These are phyloP conservation scores for Plenodomus biglobosus DNA, from an alignment of 2,329 filamentous ascomycete species.

Conservation along the genomic window DNA sequence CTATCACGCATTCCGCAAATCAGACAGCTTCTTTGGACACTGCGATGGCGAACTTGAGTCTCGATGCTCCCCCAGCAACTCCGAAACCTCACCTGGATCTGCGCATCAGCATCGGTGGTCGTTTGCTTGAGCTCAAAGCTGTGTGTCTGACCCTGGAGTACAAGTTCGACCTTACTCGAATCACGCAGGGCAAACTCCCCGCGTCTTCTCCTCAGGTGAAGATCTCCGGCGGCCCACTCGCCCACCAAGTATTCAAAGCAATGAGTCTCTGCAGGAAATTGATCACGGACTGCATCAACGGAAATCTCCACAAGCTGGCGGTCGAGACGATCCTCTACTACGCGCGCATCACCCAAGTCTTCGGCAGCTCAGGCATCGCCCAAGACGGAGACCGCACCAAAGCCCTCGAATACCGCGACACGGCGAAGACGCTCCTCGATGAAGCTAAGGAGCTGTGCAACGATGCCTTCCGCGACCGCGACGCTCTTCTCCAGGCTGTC, in stretches of 20 bases:
- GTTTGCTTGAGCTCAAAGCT: conserved; percentile 32
- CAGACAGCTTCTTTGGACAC: conserved; percentile 1
- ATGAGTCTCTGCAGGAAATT: conserved; percentile 32
- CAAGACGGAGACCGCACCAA: conserved; percentile 7
- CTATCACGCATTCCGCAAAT: too few species aligned
- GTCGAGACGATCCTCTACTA: conserved; percentile 43
- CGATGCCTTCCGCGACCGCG: conserved; percentile 33
- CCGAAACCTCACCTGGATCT: conserved; percentile 29
- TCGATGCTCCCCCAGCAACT: conserved; percentile 14
- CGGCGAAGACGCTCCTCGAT: conserved; percentile 30
- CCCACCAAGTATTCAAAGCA: conserved; percentile 21
- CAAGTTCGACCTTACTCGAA: conserved; percentile 26
- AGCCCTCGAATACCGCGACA: conserved; percentile 13
- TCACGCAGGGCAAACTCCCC: not conserved
- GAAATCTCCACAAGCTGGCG: conserved; percentile 43
- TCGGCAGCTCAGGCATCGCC: conserved; percentile 17
- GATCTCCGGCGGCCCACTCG: conserved; percentile 5
- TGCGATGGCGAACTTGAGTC: conserved; percentile 16
- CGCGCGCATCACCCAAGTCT: conserved; percentile 31
- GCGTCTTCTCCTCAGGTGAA: conserved; percentile 13
- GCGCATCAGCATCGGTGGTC: conserved; percentile 32
- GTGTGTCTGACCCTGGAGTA: conserved; percentile 36
- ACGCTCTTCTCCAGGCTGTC: conserved; percentile 28
- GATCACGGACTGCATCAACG: conserved; percentile 29
- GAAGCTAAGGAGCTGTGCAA: conserved; percentile 38